Percentiles rank a stretch among this genome's conserved stretches.
Evolutionary conservation across 148 eudicot genomes (phyloP).

Genomic region (Cornus controversa): DNA sequence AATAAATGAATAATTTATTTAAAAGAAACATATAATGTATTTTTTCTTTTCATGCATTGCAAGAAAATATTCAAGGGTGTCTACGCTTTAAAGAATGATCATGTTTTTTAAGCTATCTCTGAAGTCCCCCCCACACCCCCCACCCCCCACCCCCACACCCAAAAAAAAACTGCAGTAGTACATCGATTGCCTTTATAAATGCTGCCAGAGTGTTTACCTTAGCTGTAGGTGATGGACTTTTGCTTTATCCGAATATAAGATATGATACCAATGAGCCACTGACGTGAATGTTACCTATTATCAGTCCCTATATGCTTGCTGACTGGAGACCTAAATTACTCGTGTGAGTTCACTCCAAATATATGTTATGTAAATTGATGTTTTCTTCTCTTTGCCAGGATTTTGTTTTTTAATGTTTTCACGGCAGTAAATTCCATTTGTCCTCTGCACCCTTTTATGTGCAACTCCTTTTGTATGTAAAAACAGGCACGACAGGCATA

Average conservation of each 20-base stretch:
- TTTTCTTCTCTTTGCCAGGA: too few relatives aligned
- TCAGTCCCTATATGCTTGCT: neutral
- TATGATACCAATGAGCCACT: neutral
- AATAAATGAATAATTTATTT: too few relatives aligned
- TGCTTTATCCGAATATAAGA: neutral
- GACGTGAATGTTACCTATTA: neutral
- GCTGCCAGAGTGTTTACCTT: too few relatives aligned
- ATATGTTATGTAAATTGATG: constrained; percentile 5
- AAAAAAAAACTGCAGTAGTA: too few relatives aligned
- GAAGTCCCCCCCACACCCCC: too few relatives aligned
- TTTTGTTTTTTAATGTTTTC: neutral
- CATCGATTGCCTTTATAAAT: too few relatives aligned
- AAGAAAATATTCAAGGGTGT: neutral
- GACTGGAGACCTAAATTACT: neutral
- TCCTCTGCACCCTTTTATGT: neutral
- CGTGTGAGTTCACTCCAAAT: neutral
- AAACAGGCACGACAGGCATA: constrained; percentile 90
- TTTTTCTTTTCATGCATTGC: neutral
- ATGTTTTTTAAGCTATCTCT: neutral
- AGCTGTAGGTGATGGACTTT: neutral
- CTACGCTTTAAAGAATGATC: neutral
- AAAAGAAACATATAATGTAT: too few relatives aligned
- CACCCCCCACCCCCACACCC: too few relatives aligned
- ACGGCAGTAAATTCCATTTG: neutral
- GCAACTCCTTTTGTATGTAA: neutral